phyloP scores from a whole-genome alignment of 257 asterid species.

The Coffea eugenioides region DNA sequence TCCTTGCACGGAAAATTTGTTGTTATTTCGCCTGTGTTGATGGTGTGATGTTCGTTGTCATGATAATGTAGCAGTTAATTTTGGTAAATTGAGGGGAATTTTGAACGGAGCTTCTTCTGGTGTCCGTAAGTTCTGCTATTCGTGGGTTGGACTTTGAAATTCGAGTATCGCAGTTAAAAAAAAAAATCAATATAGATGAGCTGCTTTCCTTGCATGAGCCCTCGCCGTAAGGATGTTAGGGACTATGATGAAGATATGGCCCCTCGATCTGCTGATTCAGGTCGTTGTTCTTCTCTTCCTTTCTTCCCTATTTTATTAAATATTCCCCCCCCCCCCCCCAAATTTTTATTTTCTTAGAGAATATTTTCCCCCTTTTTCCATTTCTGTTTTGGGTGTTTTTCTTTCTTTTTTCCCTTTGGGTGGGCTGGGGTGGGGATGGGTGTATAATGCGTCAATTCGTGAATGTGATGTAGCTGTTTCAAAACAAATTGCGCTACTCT shows the following conservation, averaged over 20 bases:
- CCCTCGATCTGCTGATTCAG: constrained; percentile 49
- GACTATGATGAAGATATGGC: constrained; percentile 53
- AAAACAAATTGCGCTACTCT: background rate
- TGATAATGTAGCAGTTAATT: constrained; percentile 10
- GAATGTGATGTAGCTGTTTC: background rate
- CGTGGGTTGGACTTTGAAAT: background rate
- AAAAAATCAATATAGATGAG: constrained; percentile 34
- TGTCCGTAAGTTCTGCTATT: constrained; percentile 3
- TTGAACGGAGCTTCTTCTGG: background rate
- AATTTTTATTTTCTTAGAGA: background rate
- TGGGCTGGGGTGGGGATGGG: background rate
- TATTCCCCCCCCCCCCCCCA: too few relatives aligned
- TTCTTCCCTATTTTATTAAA: background rate
- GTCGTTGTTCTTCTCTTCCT: constrained; percentile 19
- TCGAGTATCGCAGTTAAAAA: background rate
- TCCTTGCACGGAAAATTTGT: background rate
- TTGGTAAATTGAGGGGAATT: background rate
- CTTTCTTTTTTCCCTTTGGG: too few relatives aligned
- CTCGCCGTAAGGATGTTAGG: constrained; percentile 49
- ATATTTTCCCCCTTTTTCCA: background rate
- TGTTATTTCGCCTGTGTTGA: background rate
- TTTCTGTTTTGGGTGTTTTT: background rate
- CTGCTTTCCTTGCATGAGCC: constrained; percentile 71
- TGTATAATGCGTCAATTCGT: background rate
- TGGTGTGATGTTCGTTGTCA: background rate